A percentile compares a stretch with the other conserved stretches of the same genome.
phyloP scores from a whole-genome alignment of 2,329 filamentous ascomycete species.

The Ophiostoma ips region DNA sequence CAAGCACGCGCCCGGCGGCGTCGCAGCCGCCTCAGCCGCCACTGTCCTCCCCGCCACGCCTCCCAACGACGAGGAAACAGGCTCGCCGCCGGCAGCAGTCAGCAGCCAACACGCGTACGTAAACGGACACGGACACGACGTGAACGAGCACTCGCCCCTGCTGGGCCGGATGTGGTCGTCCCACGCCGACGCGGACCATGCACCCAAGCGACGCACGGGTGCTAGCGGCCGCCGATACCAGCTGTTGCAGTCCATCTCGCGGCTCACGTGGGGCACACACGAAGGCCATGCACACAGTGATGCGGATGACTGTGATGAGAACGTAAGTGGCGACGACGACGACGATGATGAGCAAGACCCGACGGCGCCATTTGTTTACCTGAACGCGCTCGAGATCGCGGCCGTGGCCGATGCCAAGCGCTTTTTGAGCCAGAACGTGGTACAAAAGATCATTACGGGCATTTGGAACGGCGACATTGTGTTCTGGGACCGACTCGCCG shows the following conservation, averaged over 20 bases:
- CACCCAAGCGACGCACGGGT: slow-evolving; percentile 8
- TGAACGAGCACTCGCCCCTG: slow-evolving; percentile 11
- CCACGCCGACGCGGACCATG: neutral
- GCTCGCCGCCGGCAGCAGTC: neutral
- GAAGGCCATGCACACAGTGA: slow-evolving; percentile 29
- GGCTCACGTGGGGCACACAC: slow-evolving; percentile 34
- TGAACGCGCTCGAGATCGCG: slow-evolving; percentile 81
- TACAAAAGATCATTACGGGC: slow-evolving; percentile 71
- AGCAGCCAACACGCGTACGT: neutral
- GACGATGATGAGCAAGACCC: slow-evolving; percentile 44
- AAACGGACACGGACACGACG: too few relatives aligned
- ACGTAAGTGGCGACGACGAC: slow-evolving; percentile 24
- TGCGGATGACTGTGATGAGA: too few relatives aligned
- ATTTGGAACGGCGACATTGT: slow-evolving; percentile 80
- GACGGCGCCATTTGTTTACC: slow-evolving; percentile 57
- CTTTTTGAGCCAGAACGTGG: slow-evolving; percentile 65
- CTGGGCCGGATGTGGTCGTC: slow-evolving; percentile 9
- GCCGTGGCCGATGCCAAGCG: slow-evolving; percentile 70
- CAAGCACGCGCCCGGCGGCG: slow-evolving; percentile 16
- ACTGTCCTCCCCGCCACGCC: neutral
- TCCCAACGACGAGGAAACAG: slow-evolving; percentile 6
- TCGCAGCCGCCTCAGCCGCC: neutral
- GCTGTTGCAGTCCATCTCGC: slow-evolving; percentile 40
- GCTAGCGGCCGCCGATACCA: slow-evolving; percentile 34
- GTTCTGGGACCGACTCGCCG: slow-evolving; percentile 70